Evolutionary conservation across 108 stramenopile genomes (phyloP), one percentile per base, ranked within the genome.

Genomic region (Fragilariopsis cylindrus): DNA sequence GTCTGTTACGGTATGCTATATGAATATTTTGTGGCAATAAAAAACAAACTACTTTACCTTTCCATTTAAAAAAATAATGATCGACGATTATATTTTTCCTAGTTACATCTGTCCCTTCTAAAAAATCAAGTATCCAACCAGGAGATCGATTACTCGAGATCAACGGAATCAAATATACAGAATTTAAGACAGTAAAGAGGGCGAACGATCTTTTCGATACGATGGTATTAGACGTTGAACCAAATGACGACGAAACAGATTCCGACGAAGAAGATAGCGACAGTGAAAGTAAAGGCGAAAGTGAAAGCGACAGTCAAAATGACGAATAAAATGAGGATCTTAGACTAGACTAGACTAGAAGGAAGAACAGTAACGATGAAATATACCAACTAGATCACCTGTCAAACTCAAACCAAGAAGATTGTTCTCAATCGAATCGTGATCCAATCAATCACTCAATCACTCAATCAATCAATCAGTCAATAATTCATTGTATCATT

Each of bases 141-240:
- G 78, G 78, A 13, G 78, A 79, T 45, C 65, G 78, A 42, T 62
- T 79, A 12, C 48, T 79, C 4, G 78, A 79, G 52, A 69, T 79
- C 72, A 79, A 79, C 62, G 78, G 78, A 11, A 65, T 79, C 21
- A 46, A 78, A 40, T 41, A 63, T 45, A 47, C 65, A 18, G 78
- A 79, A n/a, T 79, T 79, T 44, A 69, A 79, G 67, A 41, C 42
- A 44, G 67, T 16, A 15, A 69, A 79, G 47, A 30, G 7, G 45
- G 72, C 72, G 5, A 71, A 73, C 50, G 72, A 69, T 42, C 64
- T 79, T 54, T 79, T 79, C 66, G 78, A 79, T 9, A 79, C 12
- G 40, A 11, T 79, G 41, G 46, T 73, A 43, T 40, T 79, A 42
- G 78, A 79, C 44, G 49, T 79, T 42, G 57, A 67, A 16, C 72